phyloP scores from a whole-genome alignment of 78 protist species.

The Chrysochromulina tobinii region DNA sequence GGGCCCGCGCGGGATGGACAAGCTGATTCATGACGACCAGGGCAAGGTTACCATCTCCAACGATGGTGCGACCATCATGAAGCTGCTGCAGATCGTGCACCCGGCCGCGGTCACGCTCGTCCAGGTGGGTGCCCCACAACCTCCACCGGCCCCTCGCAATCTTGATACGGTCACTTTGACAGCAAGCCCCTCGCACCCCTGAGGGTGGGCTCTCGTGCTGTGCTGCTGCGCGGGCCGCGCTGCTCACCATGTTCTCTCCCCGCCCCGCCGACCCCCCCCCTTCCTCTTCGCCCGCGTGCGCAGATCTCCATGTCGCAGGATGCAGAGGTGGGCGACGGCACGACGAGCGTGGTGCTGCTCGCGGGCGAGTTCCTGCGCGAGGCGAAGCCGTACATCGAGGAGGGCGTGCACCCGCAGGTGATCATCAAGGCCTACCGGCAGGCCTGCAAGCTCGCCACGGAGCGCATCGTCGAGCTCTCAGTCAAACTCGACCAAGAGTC shows the following conservation, averaged over 20 bases:
- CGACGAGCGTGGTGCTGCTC: conserved; percentile 97
- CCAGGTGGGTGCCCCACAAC: conserved; percentile 74
- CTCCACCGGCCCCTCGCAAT: too few species aligned
- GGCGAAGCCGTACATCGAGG: conserved; percentile 96
- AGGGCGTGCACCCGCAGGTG: conserved; percentile 96
- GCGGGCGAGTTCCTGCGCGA: conserved; percentile 95
- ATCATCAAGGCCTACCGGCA: conserved; percentile 84
- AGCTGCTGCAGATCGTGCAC: conserved; percentile 96
- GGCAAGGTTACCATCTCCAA: conserved; percentile 92
- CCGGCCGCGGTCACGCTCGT: conserved; percentile 99
- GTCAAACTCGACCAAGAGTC: background rate
- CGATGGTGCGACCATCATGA: conserved; percentile 99
- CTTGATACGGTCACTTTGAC: too few species aligned
- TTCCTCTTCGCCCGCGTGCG: too few species aligned
- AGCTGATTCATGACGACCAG: conserved; percentile 61
- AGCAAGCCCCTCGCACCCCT: too few species aligned
- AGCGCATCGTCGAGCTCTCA: background rate
- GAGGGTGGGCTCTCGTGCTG: too few species aligned
- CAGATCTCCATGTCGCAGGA: conserved; percentile 86
- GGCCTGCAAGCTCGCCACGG: background rate
- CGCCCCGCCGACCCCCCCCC: too few species aligned
- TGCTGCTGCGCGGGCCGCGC: too few species aligned
- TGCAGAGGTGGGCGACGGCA: conserved; percentile 99
- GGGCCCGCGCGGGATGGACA: conserved; percentile 89
- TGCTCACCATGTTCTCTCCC: too few species aligned